A percentile compares a stretch with the other conserved stretches of the same genome.
Evolutionary conservation across 2,329 filamentous ascomycete genomes (phyloP).

Genomic region (Paecilomyces formosus): DNA sequence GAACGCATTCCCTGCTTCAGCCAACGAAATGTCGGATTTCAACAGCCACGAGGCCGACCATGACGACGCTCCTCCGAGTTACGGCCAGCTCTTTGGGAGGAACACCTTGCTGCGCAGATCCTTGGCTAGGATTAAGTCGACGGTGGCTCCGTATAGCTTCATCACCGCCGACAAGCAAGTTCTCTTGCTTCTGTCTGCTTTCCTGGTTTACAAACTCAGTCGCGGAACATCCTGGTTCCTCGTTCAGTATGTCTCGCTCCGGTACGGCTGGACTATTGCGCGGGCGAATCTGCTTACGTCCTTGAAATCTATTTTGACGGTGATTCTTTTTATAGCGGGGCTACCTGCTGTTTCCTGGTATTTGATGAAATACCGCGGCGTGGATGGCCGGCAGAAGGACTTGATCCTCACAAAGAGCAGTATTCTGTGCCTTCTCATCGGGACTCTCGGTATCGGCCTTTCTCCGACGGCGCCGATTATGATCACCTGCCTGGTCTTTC

Average conservation of each 20-base stretch:
- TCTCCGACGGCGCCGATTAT: slow-evolving; percentile 36
- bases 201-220: slow-evolving; percentile 42
- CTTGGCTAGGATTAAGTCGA: slow-evolving; percentile 10
- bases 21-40: slow-evolving; percentile 23
- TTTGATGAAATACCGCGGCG: slow-evolving; percentile 26
- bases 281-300: slow-evolving; percentile 37
- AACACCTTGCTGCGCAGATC: slow-evolving; percentile 2
- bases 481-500: slow-evolving; percentile 39
- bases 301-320: slow-evolving; percentile 40
- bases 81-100: background rate
- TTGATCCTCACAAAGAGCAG: slow-evolving; percentile 40
- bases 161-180: slow-evolving; percentile 33
- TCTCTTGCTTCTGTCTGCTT: slow-evolving; percentile 38
- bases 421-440: slow-evolving; percentile 35
- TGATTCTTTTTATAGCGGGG: slow-evolving; percentile 40
- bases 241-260: slow-evolving; percentile 46
- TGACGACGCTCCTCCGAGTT: slow-evolving; percentile 1
- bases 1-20: slow-evolving; percentile 14
- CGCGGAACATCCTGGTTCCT: slow-evolving; percentile 41
- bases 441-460: slow-evolving; percentile 41
- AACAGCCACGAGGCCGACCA: slow-evolving; percentile 5
- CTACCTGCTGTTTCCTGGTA: slow-evolving; percentile 36
- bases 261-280: slow-evolving; percentile 43
- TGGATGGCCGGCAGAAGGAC: slow-evolving; percentile 36
- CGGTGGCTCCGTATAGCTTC: slow-evolving; percentile 31